Percentiles rank a stretch among this genome's conserved stretches.
Evolutionary conservation across 2,329 filamentous ascomycete genomes (phyloP).

Genomic region (Xylariales sp.): DNA sequence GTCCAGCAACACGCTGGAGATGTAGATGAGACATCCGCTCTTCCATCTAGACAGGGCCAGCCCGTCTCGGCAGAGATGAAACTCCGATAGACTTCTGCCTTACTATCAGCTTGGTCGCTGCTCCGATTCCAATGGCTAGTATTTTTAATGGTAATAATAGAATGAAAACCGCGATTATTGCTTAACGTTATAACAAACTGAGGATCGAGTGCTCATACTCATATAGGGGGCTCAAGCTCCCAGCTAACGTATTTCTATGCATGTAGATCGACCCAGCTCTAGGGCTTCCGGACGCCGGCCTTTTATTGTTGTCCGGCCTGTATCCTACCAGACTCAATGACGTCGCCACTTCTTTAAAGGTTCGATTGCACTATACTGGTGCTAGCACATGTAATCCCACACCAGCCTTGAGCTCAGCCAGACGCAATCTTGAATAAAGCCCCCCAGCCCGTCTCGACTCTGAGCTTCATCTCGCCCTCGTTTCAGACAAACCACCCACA

Average conservation of each 20-base stretch:
- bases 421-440: constrained; percentile 1
- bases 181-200: constrained; percentile 17
- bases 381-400: constrained; percentile 9
- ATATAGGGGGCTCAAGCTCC: constrained; percentile 14
- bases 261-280: constrained; percentile 8
- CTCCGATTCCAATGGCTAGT: constrained; percentile 10
- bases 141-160: constrained; percentile 18
- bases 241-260: constrained; percentile 13
- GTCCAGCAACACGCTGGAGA: constrained; percentile 17
- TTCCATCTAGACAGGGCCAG: constrained; percentile 21
- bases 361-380: constrained; percentile 4
- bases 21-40: constrained; percentile 21
- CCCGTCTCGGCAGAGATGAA: constrained; percentile 16
- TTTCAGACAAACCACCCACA: background rate
- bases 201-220: constrained; percentile 14
- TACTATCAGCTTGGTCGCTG: constrained; percentile 16
- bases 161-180: constrained; percentile 15
- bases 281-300: constrained; percentile 7
- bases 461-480: background rate
- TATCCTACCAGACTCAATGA: constrained; percentile 1
- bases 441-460: background rate
- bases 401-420: constrained; percentile 5
- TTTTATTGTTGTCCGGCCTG: constrained; percentile 9
- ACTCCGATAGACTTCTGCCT: constrained; percentile 18
- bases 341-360: background rate